Conservation (phyloP, 2,329 filamentous ascomycete species). For the Verticillium klebahnii region DNA sequence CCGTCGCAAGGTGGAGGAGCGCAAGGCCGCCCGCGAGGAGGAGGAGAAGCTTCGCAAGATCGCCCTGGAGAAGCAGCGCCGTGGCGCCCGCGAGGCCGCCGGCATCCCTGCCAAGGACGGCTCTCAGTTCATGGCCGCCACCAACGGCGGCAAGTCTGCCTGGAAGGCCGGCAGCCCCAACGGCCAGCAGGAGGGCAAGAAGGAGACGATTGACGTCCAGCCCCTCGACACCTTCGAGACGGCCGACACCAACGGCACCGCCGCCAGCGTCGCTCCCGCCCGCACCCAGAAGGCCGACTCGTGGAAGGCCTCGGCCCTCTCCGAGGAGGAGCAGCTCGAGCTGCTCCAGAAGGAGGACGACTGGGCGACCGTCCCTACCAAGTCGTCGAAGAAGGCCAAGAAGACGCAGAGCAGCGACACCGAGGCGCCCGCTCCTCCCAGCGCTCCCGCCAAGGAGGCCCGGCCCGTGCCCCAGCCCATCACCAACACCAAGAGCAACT, state of each 20-base stretch:
- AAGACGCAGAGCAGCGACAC: constrained; percentile 35
- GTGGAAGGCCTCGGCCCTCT: constrained; percentile 49
- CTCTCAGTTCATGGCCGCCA: constrained; percentile 47
- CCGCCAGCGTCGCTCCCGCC: constrained; percentile 7
- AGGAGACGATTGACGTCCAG: constrained; percentile 34
- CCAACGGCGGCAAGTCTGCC: constrained; percentile 33
- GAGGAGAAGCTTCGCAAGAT: constrained; percentile 74
- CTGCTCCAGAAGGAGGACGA: constrained; percentile 48
- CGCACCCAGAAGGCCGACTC: constrained; percentile 19
- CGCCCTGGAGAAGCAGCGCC: constrained; percentile 77
- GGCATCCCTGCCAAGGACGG: constrained; percentile 82
- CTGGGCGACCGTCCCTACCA: constrained; percentile 55
- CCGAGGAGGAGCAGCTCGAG: constrained; percentile 60
- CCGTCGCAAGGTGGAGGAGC: constrained; percentile 78
- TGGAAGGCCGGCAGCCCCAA: constrained; percentile 35
- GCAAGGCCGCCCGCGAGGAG: constrained; percentile 69
- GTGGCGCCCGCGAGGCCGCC: constrained; percentile 74
- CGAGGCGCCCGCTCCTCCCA: constrained; percentile 25
- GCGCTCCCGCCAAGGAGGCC: constrained; percentile 9
- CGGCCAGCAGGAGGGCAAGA: constrained; percentile 23
- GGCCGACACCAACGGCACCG: constrained; percentile 25
- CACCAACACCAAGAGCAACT: constrained; percentile 24
- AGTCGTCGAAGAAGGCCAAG: constrained; percentile 37
- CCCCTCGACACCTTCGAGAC: constrained; percentile 55
- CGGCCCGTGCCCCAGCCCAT: constrained; percentile 21